Conservation (phyloP, 2,329 filamentous ascomycete genomes). For the Epichloe baconii region DNA sequence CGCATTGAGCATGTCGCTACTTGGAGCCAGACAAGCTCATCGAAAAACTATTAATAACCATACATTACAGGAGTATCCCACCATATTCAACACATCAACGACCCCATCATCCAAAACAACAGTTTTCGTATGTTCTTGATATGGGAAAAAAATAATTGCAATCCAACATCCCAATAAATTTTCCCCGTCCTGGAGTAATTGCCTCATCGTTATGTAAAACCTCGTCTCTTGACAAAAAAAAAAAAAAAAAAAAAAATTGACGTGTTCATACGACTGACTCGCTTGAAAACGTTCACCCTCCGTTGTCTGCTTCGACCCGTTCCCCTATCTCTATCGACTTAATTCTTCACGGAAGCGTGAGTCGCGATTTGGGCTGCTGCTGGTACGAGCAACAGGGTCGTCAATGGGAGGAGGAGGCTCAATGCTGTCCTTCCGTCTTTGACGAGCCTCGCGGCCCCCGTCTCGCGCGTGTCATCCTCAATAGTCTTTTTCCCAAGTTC, state of each 20-base stretch:
- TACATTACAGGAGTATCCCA: not conserved
- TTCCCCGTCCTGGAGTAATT: not conserved
- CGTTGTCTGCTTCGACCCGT: too few relatives aligned
- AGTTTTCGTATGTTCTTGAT: not conserved
- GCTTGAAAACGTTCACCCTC: too few relatives aligned
- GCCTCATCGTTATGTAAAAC: not conserved
- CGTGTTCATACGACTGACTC: too few relatives aligned
- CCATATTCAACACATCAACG: not conserved
- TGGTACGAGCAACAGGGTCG: conserved; percentile 21
- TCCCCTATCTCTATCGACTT: conserved; percentile 11
- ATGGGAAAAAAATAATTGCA: not conserved
- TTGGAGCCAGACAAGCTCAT: not conserved
- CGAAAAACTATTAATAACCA: not conserved
- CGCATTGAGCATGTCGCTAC: too few relatives aligned
- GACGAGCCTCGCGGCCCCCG: conserved; percentile 7
- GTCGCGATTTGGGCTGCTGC: conserved; percentile 40
- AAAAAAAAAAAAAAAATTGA: too few relatives aligned
- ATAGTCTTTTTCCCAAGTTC: conserved; percentile 16
- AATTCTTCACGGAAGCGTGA: conserved; percentile 49
- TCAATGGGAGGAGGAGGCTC: conserved; percentile 25
- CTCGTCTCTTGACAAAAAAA: too few relatives aligned
- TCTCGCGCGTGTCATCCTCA: conserved; percentile 2
- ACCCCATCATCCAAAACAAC: not conserved
- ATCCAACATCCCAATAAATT: not conserved
- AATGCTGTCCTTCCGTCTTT: conserved; percentile 13